phyloP scores from a whole-genome alignment of 2,329 filamentous ascomycete genomes.

The Cercospora citrullina region DNA sequence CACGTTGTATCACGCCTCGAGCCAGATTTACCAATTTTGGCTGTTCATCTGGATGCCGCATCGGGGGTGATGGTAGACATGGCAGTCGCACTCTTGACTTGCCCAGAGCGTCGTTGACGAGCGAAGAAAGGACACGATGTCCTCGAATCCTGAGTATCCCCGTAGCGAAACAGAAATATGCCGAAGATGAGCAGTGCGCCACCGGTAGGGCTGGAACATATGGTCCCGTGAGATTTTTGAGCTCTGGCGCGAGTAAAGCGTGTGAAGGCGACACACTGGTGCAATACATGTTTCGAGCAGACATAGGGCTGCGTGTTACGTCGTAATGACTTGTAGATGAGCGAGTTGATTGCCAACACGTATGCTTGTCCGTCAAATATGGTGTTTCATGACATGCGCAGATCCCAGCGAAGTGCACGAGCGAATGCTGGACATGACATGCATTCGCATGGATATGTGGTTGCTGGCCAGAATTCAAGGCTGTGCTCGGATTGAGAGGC shows the following conservation, averaged over 20 bases:
- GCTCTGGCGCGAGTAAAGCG: not conserved
- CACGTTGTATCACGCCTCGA: not conserved
- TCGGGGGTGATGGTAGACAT: not conserved
- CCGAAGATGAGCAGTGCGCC: not conserved
- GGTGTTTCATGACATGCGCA: not conserved
- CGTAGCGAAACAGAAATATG: not conserved
- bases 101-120: not conserved
- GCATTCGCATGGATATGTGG: not conserved
- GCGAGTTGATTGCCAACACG: not conserved
- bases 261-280: not conserved
- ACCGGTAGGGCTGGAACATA: not conserved
- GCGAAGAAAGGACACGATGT: not conserved
- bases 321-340: not conserved
- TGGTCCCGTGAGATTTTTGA: not conserved
- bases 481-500: not conserved
- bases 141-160: not conserved
- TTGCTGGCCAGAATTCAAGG: not conserved
- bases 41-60: not conserved
- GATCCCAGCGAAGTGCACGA: not conserved
- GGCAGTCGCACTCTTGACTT: not conserved
- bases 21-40: not conserved
- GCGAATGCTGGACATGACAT: constrained; percentile 2
- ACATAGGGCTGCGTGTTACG: not conserved
- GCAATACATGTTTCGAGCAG: not conserved
- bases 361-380: not conserved